A percentile compares a stretch with the other conserved stretches of the same genome.
These are phyloP conservation scores for Huiozyma sinensis DNA, from an alignment of 805 yeast genomes.

Conservation along the genomic window DNA sequence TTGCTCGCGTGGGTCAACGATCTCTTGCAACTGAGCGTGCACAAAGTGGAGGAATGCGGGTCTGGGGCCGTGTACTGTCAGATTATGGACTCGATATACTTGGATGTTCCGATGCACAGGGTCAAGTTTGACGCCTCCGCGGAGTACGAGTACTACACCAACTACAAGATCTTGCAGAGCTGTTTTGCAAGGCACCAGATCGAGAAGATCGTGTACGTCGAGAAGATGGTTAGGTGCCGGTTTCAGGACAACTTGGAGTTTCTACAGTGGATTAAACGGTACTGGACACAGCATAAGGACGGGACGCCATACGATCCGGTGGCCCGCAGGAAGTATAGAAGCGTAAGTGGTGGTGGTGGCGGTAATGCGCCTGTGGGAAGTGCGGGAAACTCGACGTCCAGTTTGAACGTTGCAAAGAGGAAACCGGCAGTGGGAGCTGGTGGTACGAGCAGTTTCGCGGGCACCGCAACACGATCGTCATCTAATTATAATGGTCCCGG, in stretches of 20 bases:
- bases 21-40: slow-evolving; percentile 50
- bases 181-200: slow-evolving; percentile 64
- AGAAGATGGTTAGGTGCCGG: slow-evolving; percentile 70
- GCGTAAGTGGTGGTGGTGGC: slow-evolving; percentile 7
- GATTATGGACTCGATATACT: slow-evolving; percentile 72
- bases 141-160: slow-evolving; percentile 68
- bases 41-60: slow-evolving; percentile 88
- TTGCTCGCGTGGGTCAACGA: slow-evolving; percentile 77
- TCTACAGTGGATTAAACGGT: slow-evolving; percentile 80
- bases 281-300: slow-evolving; percentile 69
- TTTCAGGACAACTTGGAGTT: slow-evolving; percentile 92
- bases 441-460: neutral
- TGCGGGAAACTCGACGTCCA: slow-evolving; percentile 1
- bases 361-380: slow-evolving; percentile 3
- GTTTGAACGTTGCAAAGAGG: slow-evolving; percentile 16
- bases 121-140: slow-evolving; percentile 61
- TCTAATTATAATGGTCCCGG: slow-evolving; percentile 9
- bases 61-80: slow-evolving; percentile 94
- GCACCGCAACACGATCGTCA: slow-evolving; percentile 12
- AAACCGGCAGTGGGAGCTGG: slow-evolving; percentile 8
- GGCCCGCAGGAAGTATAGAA: slow-evolving; percentile 38
- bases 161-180: slow-evolving; percentile 78
- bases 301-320: slow-evolving; percentile 63
- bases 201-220: slow-evolving; percentile 69
- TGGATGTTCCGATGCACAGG: slow-evolving; percentile 70